Conservation (phyloP, 345 rosid species). For the Gossypium longicalyx region DNA sequence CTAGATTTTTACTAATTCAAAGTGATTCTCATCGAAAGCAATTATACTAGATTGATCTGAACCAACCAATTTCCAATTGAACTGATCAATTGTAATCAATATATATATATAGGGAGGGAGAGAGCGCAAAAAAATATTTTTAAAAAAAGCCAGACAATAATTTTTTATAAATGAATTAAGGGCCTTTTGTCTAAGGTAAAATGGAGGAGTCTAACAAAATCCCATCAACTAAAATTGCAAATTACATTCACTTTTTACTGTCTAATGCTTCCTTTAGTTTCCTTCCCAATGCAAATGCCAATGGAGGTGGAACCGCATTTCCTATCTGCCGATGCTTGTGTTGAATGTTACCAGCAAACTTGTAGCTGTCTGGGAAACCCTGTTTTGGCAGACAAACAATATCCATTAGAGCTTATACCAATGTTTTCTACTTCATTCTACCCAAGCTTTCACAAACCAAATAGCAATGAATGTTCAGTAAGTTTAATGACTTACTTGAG, state of each 20-base stretch:
- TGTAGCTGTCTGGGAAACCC: slow-evolving; percentile 84
- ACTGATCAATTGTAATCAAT: neutral
- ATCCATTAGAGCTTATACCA: neutral
- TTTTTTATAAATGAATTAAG: neutral
- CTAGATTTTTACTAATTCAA: no score
- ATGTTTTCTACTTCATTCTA: neutral
- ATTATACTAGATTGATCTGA: no score
- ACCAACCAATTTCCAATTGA: no score
- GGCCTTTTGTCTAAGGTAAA: neutral
- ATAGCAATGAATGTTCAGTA: neutral
- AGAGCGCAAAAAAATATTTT: neutral
- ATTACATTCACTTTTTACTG: slow-evolving; percentile 18
- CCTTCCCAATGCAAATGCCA: slow-evolving; percentile 78
- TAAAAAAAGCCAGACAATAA: neutral
- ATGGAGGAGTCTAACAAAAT: neutral
- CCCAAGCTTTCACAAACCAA: neutral
- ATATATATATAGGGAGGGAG: neutral
- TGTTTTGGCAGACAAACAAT: slow-evolving; percentile 20
- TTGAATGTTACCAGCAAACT: slow-evolving; percentile 52
- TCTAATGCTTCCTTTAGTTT: slow-evolving; percentile 74
- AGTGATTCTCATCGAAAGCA: no score
- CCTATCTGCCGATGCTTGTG: slow-evolving; percentile 85
- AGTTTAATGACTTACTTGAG: slow-evolving; percentile 50
- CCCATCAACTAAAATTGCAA: neutral
- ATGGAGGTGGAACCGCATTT: slow-evolving; percentile 88